Evolutionary conservation across 371 early-diverging fungal genomes (phyloP).

Genomic region (Apophysomyces ossiformis): DNA sequence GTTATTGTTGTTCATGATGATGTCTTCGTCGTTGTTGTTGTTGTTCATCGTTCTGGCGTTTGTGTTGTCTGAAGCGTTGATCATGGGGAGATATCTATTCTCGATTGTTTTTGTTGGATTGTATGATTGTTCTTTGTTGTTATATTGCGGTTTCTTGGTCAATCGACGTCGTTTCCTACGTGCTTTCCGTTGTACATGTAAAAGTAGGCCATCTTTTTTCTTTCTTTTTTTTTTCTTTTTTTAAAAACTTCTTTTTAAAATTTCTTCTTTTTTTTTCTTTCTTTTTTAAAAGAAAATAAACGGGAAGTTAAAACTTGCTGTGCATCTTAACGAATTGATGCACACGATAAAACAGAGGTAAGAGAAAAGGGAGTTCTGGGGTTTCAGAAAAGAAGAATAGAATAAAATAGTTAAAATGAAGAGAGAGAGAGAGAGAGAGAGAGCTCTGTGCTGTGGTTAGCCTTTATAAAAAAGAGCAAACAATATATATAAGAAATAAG

Average conservation of each 20-base stretch:
- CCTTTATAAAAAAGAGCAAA: too few relatives aligned
- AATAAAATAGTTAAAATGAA: background rate
- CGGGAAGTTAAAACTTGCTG: constrained; percentile 26
- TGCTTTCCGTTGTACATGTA: constrained; percentile 41
- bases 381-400: constrained; percentile 21
- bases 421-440: too few relatives aligned
- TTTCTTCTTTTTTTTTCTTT: constrained; percentile 16
- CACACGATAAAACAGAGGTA: constrained; percentile 23
- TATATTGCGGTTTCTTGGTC: constrained; percentile 27
- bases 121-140: constrained; percentile 13
- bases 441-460: background rate
- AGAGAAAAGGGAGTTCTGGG: constrained; percentile 11
- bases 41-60: constrained; percentile 12
- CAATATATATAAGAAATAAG: too few relatives aligned
- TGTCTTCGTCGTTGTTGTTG: constrained; percentile 8
- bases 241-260: background rate
- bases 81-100: background rate
- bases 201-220: constrained; percentile 35
- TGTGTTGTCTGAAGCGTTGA: background rate
- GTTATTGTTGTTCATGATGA: constrained; percentile 13
- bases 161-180: constrained; percentile 44
- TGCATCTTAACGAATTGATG: constrained; percentile 34
- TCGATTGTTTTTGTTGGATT: constrained; percentile 13
- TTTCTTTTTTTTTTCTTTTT: constrained; percentile 14
- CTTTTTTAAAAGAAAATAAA: constrained; percentile 18